Base-by-base conservation (phyloP, 73 alveolate species). In the Stentor coeruleus region DNA sequence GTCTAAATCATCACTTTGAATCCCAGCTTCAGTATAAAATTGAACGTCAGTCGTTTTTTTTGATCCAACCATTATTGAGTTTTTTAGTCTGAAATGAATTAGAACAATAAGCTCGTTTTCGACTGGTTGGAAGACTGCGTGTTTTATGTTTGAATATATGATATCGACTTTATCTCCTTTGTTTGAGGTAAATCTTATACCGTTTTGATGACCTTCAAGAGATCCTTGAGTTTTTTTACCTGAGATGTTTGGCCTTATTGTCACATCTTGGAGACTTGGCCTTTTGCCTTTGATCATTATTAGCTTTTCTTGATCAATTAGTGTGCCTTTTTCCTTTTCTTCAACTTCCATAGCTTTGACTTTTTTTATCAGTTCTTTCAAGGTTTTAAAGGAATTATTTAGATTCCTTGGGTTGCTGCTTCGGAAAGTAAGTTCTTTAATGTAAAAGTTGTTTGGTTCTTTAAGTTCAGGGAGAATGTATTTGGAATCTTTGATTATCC, bases 111-210 rank as follows among this genome's bases (percentile, higher is more conserved):
- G 90, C 84, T 96, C 99, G 66, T 87, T 87, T 57, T 91, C 97
- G 83, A 97, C 93, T 3, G 98, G 96, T 86, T 96, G 94, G 88
- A 92, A 90, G 92, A 96, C 89, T 35, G 96, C 94, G 85, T 96
- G 98, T 85, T 93, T 94, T 59, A 96, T 89, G 82, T 96, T 96
- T 35, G 91, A 73, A 86, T 91, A 96, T 60, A 88, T 90, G 40
- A 96, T 88, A 83, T 96, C 98, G 2, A 96, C 93, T 76, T 84
- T 93, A 58, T 96, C 96, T 1, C 94, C 95, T 82, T 92, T 90
- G 72, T 74, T 40, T 31, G 99, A 91, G 26, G 86, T 81, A 73
- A 92, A 96, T 72, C 98, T 85, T 73, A 96, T 86, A 3, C 99
- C 98, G 84, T 96, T 96, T 77, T 81, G 74, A 82, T 96, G 99